Percentiles rank a stretch among this genome's conserved stretches.
Evolutionary conservation across 2,329 filamentous ascomycete species (phyloP).

Genomic region (Trematosphaeria pertusa): DNA sequence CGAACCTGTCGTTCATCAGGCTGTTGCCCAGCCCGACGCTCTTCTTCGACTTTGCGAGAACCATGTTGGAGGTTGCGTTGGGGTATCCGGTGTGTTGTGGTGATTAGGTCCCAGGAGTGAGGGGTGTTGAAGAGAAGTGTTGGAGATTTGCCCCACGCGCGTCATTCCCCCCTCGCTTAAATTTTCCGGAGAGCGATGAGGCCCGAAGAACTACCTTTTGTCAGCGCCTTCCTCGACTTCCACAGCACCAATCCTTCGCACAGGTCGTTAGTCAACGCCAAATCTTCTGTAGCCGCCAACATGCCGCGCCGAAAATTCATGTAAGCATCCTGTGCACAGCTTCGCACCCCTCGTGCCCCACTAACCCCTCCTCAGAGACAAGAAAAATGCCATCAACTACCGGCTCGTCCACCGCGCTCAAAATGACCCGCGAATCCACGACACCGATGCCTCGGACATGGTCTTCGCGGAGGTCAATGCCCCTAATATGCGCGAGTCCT

Average conservation of each 20-base stretch:
- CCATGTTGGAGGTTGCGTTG: conserved; percentile 59
- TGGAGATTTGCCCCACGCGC: conserved; percentile 26
- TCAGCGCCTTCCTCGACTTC: conserved; percentile 38
- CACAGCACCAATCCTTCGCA: too few relatives aligned
- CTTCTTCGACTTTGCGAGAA: conserved; percentile 91
- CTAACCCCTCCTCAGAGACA: conserved; percentile 66
- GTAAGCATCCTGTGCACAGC: conserved; percentile 61
- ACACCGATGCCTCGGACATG: conserved; percentile 86
- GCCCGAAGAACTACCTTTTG: conserved; percentile 27
- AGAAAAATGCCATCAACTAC: conserved; percentile 92
- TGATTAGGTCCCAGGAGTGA: too few relatives aligned
- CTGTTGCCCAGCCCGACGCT: conserved; percentile 93
- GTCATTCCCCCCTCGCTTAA: conserved; percentile 21
- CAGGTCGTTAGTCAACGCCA: too few relatives aligned
- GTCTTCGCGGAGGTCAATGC: conserved; percentile 76
- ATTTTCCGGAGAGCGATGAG: conserved; percentile 56
- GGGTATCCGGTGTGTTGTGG: conserved; percentile 17
- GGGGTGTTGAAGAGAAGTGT: conserved; percentile 25
- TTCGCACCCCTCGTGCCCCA: too few relatives aligned
- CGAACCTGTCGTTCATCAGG: conserved; percentile 98
- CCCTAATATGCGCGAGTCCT: conserved; percentile 40
- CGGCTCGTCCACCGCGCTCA: conserved; percentile 94
- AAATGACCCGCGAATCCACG: conserved; percentile 96
- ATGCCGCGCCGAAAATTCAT: conserved; percentile 81
- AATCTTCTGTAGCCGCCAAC: conserved; percentile 44